These are phyloP conservation scores for Colletotrichum orbiculare DNA, from an alignment of 2,329 filamentous ascomycete genomes.

Conservation along the genomic window DNA sequence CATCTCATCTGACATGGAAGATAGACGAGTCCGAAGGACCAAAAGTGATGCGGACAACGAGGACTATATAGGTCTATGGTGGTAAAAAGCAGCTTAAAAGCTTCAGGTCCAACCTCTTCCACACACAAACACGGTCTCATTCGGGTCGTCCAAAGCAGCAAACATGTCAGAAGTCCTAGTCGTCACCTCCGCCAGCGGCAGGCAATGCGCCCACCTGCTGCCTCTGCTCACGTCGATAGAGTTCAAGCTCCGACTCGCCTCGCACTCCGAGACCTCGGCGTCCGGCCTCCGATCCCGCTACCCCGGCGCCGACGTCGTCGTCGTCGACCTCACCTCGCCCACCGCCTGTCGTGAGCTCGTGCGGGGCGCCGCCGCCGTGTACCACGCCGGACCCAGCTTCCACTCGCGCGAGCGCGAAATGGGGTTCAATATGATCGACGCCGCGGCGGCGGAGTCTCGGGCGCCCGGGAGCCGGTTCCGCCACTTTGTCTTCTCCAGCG, in stretches of 20 bases:
- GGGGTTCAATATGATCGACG: constrained; percentile 21
- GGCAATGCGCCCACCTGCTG: constrained; percentile 1
- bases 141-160: not conserved
- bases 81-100: not conserved
- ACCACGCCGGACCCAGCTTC: not conserved
- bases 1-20: no score
- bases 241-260: constrained; percentile 4
- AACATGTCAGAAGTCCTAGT: constrained; percentile 15
- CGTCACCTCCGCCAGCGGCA: constrained; percentile 7
- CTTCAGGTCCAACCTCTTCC: not conserved
- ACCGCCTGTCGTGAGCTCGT: constrained; percentile 10
- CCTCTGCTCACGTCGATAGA: constrained; percentile 2
- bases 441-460: not conserved
- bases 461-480: not conserved
- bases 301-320: not conserved
- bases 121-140: not conserved
- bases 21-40: no score
- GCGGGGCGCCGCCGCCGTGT: not conserved
- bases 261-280: not conserved
- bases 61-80: not conserved
- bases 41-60: no score
- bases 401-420: constrained; percentile 20
- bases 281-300: not conserved
- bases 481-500: constrained; percentile 8
- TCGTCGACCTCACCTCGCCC: not conserved